Evolutionary conservation across 2,329 filamentous ascomycete species (phyloP), one percentile per base, ranked within the genome.

Genomic region (Paracoccidioides brasiliensis): DNA sequence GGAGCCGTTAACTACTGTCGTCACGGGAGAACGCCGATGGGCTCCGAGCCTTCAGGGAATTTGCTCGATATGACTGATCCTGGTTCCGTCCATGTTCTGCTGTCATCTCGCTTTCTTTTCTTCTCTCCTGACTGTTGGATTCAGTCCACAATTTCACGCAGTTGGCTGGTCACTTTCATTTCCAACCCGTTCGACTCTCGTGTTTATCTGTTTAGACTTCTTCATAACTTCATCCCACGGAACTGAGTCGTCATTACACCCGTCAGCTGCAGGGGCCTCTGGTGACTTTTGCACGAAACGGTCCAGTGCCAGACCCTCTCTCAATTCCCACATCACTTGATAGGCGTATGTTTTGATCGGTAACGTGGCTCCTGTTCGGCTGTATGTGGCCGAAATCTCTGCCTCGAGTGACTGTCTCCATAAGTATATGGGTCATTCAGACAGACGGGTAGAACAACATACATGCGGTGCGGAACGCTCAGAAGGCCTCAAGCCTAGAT

Each of bases 351-450:
- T 28, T 49, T 52, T 15, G 35, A 22, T 22, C 10, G 35, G 28
- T 10, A 15, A 40, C 15, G n/a, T 52, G 22, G 22, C 22, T 44
- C 22, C 22, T 40, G n/a, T 52, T 52, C 28, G 22, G 14, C 12
- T 52, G 14, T 12, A 30, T n/a, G 22, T 42, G 33, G 28, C 9
- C 35, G 3, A 52, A n/a, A 52, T 22, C 28, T 48, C 45, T n/a
- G 45, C 33, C 28, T 52, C 38, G 35, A 43, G 54, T 51, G 38
- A 55, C 45, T 55, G 28, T 42, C 35, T 43, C 6, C 15, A 32
- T 55, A 33, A 55, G 38, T 51, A 55, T 55, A 55, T 55, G 35
- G 42, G 44, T 30, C 44, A 51, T 51, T 43, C 28, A 52, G 15
- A 55, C 45, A 55, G 43, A 14, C 38, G 2, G 22, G 35, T 15